These are phyloP conservation scores for Candida montana DNA, from an alignment of 805 yeast species.

Conservation along the genomic window DNA sequence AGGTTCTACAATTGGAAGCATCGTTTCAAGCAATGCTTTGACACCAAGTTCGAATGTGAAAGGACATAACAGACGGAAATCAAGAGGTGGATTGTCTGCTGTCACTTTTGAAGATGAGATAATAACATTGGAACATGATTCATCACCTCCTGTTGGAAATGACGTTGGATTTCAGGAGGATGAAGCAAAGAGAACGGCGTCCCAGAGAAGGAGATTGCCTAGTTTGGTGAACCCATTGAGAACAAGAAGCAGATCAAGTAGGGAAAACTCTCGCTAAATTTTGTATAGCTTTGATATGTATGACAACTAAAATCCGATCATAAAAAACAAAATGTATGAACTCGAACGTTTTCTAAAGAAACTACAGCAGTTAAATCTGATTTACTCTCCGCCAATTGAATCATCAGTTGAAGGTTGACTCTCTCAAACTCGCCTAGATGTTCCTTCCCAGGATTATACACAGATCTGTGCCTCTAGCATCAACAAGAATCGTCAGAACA, in stretches of 20 bases:
- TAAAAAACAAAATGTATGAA: no score
- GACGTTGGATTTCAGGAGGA: not conserved
- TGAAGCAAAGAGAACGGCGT: slow-evolving; percentile 13
- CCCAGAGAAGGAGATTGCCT: slow-evolving; percentile 25
- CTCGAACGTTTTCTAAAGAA: no score
- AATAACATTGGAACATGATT: not conserved
- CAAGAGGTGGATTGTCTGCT: slow-evolving; percentile 24
- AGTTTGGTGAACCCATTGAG: slow-evolving; percentile 23
- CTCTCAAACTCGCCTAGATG: no score
- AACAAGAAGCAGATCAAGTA: slow-evolving; percentile 24
- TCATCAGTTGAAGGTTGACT: no score
- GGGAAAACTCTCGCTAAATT: slow-evolving; percentile 19
- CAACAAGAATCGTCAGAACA: no score
- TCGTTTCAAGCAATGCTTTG: no score
- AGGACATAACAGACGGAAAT: slow-evolving; percentile 23
- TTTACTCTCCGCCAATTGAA: no score
- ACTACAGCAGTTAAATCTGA: no score
- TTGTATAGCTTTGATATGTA: not conserved
- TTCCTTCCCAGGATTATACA: no score
- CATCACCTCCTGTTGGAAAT: no score
- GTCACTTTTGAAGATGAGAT: slow-evolving; percentile 19
- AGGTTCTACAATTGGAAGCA: not conserved
- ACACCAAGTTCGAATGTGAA: slow-evolving; percentile 12
- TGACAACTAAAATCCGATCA: no score
- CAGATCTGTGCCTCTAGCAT: no score